These are phyloP conservation scores for Murraya paniculata DNA, from an alignment of 345 rosid genomes.

Conservation along the genomic window DNA sequence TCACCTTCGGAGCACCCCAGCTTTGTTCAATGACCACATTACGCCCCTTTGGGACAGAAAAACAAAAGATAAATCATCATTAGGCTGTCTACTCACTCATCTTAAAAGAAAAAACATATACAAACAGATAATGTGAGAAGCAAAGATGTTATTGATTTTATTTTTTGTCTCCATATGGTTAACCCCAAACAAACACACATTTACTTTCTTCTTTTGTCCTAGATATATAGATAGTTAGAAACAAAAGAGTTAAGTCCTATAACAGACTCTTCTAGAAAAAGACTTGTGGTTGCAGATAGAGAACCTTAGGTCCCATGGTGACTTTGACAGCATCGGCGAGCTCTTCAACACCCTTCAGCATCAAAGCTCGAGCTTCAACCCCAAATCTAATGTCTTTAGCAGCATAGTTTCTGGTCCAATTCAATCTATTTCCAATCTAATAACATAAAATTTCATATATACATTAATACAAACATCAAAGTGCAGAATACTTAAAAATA, in stretches of 20 bases:
- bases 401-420: slow-evolving; percentile 79
- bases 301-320: slow-evolving; percentile 99
- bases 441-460: not conserved
- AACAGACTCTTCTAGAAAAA: not conserved
- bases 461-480: not conserved
- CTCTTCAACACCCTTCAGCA: slow-evolving; percentile 96
- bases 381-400: slow-evolving; percentile 87
- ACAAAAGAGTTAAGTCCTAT: not conserved
- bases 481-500: not conserved
- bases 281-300: not conserved
- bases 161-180: not conserved
- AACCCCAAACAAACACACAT: not conserved
- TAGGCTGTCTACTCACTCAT: no score
- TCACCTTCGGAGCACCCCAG: slow-evolving; percentile 94
- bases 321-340: slow-evolving; percentile 92
- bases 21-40: slow-evolving; percentile 95
- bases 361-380: slow-evolving; percentile 82
- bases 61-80: not conserved
- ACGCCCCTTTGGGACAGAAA: slow-evolving; percentile 58
- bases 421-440: slow-evolving; percentile 73
- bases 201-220: not conserved
- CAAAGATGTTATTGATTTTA: no score
- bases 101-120: not conserved
- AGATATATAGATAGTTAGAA: not conserved
- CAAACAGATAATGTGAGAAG: no score